A percentile compares a stretch with the other conserved stretches of the same genome.
phyloP scores from a whole-genome alignment of 331 rosid species.

The Telfairia occidentalis region DNA sequence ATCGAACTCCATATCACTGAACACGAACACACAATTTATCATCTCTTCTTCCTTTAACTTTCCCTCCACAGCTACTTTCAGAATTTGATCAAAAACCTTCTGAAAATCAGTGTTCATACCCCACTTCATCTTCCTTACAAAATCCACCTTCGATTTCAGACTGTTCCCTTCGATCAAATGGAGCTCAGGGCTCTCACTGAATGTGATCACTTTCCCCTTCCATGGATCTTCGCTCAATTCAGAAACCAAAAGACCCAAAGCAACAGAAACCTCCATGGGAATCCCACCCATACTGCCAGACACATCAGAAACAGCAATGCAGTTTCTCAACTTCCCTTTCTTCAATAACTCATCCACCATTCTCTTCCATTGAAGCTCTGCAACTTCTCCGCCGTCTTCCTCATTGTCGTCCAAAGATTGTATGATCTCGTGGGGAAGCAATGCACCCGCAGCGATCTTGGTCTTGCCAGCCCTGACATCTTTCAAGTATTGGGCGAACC shows the following conservation, averaged over 20 bases:
- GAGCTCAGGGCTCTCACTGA: slow-evolving; percentile 34
- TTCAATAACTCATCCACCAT: slow-evolving; percentile 39
- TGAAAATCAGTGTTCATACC: slow-evolving; percentile 40
- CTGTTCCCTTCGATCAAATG: slow-evolving; percentile 38
- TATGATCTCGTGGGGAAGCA: slow-evolving; percentile 41
- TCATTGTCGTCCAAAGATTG: slow-evolving; percentile 15
- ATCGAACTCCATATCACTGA: slow-evolving; percentile 83
- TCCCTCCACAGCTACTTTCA: slow-evolving; percentile 47
- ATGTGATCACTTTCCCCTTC: slow-evolving; percentile 54
- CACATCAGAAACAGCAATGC: slow-evolving; percentile 51
- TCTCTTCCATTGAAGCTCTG: slow-evolving; percentile 58
- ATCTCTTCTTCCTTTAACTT: slow-evolving; percentile 40
- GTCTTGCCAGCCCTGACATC: slow-evolving; percentile 19
- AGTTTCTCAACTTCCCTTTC: slow-evolving; percentile 33
- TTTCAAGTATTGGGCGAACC: slow-evolving; percentile 18
- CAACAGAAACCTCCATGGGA: slow-evolving; percentile 48
- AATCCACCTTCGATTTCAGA: slow-evolving; percentile 26
- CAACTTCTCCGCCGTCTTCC: slow-evolving; percentile 31
- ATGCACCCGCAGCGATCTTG: slow-evolving; percentile 22
- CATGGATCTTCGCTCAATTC: slow-evolving; percentile 63
- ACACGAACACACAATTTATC: slow-evolving; percentile 54
- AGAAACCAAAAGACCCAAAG: slow-evolving; percentile 54
- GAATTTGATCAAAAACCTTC: slow-evolving; percentile 47
- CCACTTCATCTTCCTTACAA: slow-evolving; percentile 31
- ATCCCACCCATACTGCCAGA: slow-evolving; percentile 32